Evolutionary conservation across 768 basidiomycete genomes (phyloP), one percentile per base, ranked within the genome.

Genomic region (Suillus ampliporus): DNA sequence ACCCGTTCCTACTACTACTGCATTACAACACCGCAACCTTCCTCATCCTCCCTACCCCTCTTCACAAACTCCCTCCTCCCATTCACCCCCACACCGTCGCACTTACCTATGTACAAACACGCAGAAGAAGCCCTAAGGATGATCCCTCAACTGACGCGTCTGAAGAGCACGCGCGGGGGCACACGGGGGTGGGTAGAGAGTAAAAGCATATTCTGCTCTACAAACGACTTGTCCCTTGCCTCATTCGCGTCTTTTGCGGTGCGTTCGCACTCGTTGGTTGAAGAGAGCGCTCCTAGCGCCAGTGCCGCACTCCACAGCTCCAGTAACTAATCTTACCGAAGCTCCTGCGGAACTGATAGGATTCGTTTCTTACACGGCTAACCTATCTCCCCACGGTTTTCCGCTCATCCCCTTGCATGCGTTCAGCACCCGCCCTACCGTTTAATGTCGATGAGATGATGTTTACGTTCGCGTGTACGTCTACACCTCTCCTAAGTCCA

Each of bases 161-260:
- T 84, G 84, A 63, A 77, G 76, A 58, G 70, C 76, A 46, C 82
- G 83, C 21, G 70, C 80, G 37, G 78, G 48, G 75, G 72, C 14
- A 78, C 85, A 77, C 80, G 83, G 69, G 68, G 67, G 40, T 82
- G 77, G 80, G 74, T 74, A 1, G 78, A 76, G 35, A 60, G 65
- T 61, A 75, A 78, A 5, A 61, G 57, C 3, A 61, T 64, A 68
- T 62, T 46, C 21, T 21, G 52, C 63, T 6, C 48, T 26, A 54
- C 21, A 23, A 23, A 54, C 53, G 37, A 54, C 23, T 37, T 68
- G 4, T 67, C 75, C 0, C 63, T 76, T 9, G 76, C 76, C 38
- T 84, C 90, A 68, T 91, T 90, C 64, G 84, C 87, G 0, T 78
- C 83, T 2, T 80, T 84, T 48, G 83, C 84, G 85, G 84, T 1